Base-by-base conservation (phyloP, 1,284 basidiomycete genomes). In the Butyriboletus appendiculatus region DNA sequence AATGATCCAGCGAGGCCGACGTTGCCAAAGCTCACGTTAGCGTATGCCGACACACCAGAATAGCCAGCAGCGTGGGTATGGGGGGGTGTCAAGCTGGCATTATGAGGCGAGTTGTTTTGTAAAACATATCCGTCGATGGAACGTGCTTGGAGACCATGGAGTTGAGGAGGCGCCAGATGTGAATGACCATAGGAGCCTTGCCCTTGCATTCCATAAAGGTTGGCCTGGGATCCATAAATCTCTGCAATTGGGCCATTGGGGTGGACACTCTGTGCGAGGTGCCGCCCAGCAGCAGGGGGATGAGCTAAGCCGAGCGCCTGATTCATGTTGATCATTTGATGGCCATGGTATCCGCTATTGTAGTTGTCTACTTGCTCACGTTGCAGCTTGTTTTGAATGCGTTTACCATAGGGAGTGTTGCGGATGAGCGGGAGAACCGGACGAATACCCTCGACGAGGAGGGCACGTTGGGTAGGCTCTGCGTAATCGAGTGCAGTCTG, bases 391-490 rank as follows among this genome's bases (percentile, higher is more conserved):
- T 94, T 95, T 75, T 97, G 95, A 65, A 98, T 98, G 50, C 96
- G 89, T 79, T 98, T 98, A 65, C 95, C 95, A 66, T 98, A 98
- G 4, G 95, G 95, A 5, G 95, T 98, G 75, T 97, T 98, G 65
- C 95, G 90, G 68, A 98, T 97, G 59, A 97, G 81, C 3, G 94
- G 95, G 30, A 98, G 81, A 57, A 97, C 94, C n/a, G 96, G 96
- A 50, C 95, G 90, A 69, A 98, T 98, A 63, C 92, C 93, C 69
- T 97, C 94, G 34, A 98, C 92, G 40, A 98, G 85, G 62, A 87
- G 72, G 11, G 81, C 87, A 44, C 95, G 90, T 73, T 98, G 95
- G 22, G 72, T 78, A 33, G 94, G 89, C 63, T 97, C 95, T 47
- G 96, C 94, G 62, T 97, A 98, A 70, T 98, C 95, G 56, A 98